Evolutionary conservation across 108 stramenopile species (phyloP), one percentile per base, ranked within the genome.

Genomic region (Mayamaea pseudoterrestris): DNA sequence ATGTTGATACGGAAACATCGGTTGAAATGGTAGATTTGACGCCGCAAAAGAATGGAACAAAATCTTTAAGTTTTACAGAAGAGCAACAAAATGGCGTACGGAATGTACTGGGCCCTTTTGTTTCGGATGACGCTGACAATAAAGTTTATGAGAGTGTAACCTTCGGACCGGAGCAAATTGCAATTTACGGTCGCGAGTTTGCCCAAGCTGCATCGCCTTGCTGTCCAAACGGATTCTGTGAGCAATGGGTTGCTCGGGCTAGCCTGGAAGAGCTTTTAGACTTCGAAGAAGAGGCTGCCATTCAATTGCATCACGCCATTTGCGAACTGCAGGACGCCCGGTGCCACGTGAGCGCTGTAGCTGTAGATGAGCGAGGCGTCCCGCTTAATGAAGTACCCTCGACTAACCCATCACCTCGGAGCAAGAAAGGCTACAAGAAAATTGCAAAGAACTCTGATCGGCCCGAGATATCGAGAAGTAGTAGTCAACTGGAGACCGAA

Each of bases 81-180:
- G n/a, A n/a, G n/a, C n/a, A n/a, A n/a, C n/a, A n/a, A n/a, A n/a
- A n/a, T n/a, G n/a, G n/a, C n/a, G n/a, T n/a, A n/a, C 32, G 32
- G 11, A 13, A 34, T 9, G 32, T 34, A 13, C 32, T 34, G 9
- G 32, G 32, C 9, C 13, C 32, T 11, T 13, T 34, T 11, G 32
- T 34, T 9, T 9, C 9, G 13, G 11, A 34, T 11, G 32, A 34
- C 11, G 32, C 13, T 9, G 32, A 34, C 9, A 11, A 9, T 9
- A 9, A 34, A 9, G 13, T 34, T 34, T 34, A 11, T 34, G 32
- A 34, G 13, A 13, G 11, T 9, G n/a, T 83, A 28, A 62, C 80
- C 25, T 78, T 78, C 61, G 86, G 86, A 12, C 86, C 86, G 5
- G 84, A 81, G 44, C 84, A 87, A 46, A 75, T 73, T 20, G 79